Percentiles rank a stretch among this genome's conserved stretches.
These are phyloP conservation scores for Quercus tomentella DNA, from an alignment of 331 rosid species.

Conservation along the genomic window DNA sequence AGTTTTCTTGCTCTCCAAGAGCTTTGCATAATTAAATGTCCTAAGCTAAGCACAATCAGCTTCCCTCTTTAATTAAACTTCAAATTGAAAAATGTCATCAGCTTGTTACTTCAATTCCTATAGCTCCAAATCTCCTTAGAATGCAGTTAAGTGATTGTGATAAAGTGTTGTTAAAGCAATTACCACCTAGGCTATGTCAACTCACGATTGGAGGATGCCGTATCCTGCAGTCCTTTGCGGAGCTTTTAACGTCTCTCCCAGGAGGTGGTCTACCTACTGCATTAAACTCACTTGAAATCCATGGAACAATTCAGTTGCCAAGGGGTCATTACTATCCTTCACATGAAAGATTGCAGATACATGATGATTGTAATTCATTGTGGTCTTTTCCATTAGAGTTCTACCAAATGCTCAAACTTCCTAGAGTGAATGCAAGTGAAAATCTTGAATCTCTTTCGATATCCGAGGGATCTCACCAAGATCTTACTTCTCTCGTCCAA, in stretches of 20 bases:
- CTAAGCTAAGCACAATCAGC: neutral
- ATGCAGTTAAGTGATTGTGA: too few species aligned
- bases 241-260: too few species aligned
- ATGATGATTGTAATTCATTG: neutral
- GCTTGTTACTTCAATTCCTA: neutral
- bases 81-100: neutral
- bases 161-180: too few species aligned
- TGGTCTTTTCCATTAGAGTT: neutral
- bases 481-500: neutral
- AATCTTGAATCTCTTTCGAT: neutral
- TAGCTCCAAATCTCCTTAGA: neutral
- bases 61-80: neutral
- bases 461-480: neutral
- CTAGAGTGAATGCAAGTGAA: neutral
- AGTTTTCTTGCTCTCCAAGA: slow-evolving; percentile 3
- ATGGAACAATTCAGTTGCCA: neutral
- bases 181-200: too few species aligned
- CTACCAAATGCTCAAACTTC: neutral
- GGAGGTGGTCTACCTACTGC: too few species aligned
- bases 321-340: neutral
- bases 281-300: too few species aligned
- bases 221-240: too few species aligned
- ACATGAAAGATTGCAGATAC: neutral
- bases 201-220: too few species aligned
- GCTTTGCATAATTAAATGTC: neutral